Evolutionary conservation across 2,329 filamentous ascomycete species (phyloP).

Genomic region (Xylaria sp.): DNA sequence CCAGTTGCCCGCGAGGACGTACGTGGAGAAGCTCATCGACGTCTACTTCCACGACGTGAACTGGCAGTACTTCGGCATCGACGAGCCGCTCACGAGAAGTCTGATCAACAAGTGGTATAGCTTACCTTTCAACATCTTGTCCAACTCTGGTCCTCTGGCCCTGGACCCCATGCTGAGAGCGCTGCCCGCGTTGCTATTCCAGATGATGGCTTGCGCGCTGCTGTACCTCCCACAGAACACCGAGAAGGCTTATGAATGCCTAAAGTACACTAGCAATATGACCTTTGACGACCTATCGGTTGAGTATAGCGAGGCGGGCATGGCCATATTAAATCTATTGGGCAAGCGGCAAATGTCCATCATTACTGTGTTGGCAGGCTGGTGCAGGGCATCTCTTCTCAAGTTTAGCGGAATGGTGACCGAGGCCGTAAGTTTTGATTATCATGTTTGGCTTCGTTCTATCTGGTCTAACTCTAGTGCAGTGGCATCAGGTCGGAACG

Average conservation of each 20-base stretch:
- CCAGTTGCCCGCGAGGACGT: constrained; percentile 64
- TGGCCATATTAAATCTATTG: constrained; percentile 62
- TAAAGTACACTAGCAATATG: constrained; percentile 69
- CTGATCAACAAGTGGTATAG: constrained; percentile 66
- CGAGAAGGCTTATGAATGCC: constrained; percentile 61
- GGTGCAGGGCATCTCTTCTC: constrained; percentile 64
- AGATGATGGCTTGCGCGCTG: constrained; percentile 65
- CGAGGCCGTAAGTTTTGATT: constrained; percentile 58
- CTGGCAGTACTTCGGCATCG: constrained; percentile 66
- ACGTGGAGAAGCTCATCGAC: constrained; percentile 64
- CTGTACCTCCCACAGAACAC: constrained; percentile 61
- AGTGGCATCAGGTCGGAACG: constrained; percentile 67
- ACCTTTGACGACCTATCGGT: constrained; percentile 68
- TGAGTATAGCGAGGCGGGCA: constrained; percentile 69
- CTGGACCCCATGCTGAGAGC: constrained; percentile 62
- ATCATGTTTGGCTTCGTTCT: not conserved
- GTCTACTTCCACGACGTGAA: constrained; percentile 69
- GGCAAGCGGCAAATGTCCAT: constrained; percentile 67
- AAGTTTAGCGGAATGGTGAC: constrained; percentile 69
- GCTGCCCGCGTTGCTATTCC: constrained; percentile 69
- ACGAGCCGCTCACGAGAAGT: constrained; percentile 61
- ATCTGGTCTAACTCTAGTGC: constrained; percentile 28
- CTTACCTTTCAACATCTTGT: constrained; percentile 62
- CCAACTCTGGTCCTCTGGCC: constrained; percentile 60
- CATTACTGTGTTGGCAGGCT: constrained; percentile 66